Base-by-base conservation (phyloP, 352 stramenopile genomes). In the Saprolegnia parasitica region DNA sequence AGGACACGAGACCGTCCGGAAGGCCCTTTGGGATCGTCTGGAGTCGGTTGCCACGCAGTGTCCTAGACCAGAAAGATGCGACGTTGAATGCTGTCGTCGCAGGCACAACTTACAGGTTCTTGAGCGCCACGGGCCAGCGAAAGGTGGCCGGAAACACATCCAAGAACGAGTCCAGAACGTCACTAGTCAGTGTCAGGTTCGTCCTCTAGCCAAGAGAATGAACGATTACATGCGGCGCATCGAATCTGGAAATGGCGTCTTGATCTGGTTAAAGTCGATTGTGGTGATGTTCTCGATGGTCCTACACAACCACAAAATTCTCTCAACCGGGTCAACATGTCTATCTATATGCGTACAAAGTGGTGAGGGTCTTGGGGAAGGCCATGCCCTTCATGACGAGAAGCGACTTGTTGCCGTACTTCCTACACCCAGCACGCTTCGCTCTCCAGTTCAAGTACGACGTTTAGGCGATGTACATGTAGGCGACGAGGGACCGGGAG, bases 331-430 rank as follows among this genome's bases (percentile, higher is more conserved):
- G 39, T 16, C n/a, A n/a, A n/a, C n/a, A n/a, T n/a, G 39, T 46
- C 15, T 46, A 15, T 16, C 39, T 46, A n/a, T 46, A n/a, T 1
- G 10, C 42, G 42, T 49, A 49, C 42, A 49, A 49, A 8, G 11
- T 15, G 1, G 42, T 49, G 11, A 49, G 42, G 13, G 42, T 49
- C 18, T 15, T n/a, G 11, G 42, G 42, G 18, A 49, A 49, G 13
- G 42, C 11, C 52, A 60, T 60, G 13, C 35, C 52, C 35, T 60
- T 60, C 52, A 60, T 60, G 42, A 49, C 42, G 18, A 49, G 42
- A 8, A 49, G 42, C 42, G 42, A 49, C 42, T 49, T 49, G 42
- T 49, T 49, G 1, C 42, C 42, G 42, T n/a, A 49, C 13, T n/a
- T 15, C 42, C 42, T 49, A 49, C 29, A 35, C 29, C 29, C 29